Base-by-base conservation (phyloP, 306 rosid species). In the Carpinus viminea region DNA sequence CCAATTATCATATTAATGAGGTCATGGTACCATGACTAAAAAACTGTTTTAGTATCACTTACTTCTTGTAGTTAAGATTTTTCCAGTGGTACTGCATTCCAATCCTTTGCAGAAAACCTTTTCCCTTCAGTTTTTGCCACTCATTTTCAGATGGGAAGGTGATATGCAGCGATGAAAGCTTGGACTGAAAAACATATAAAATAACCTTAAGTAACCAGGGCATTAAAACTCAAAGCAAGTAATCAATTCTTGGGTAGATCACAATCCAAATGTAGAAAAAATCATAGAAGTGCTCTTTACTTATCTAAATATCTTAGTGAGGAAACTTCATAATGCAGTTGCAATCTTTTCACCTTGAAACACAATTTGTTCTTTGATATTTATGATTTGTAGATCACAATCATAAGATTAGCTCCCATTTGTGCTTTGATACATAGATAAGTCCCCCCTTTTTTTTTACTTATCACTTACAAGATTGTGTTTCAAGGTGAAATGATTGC, bases 41-140 rank as follows among this genome's bases (percentile, higher is more conserved):
- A 70, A 60, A 76, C 17, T 24, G 41, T 66, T 20, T 3, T 21
- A 3, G 21, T 55, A 74, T 56, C 52, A 76, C 88, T 74, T 73
- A 92, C 97, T 64, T 85, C 74, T 87, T 94, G 77, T 94, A 94
- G 83, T 92, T 88, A 64, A 91, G 97, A 83, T 94, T 94, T 80
- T 85, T 92, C 98, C 98, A 94, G 82, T 94, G 98, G 81, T 92
- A 94, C 89, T 94, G 98, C 97, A 94, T 91, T 82, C 97, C 97
- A 77, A 88, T 89, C 87, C 98, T 92, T 57, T 87, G 97, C 0
- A 91, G 88, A 85, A 94, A 94, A 72, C 97, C 98, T 56, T 83
- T 83, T 24, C n/a, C 80, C 85, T 89, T 78, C 83, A 92, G 80
- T n/a, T 55, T 88, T 88, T 34, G 85, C 84, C 89, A 94, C 80